Evolutionary conservation across 139 green algal species (phyloP), one percentile per base, ranked within the genome.

Genomic region (Tetraselmis striata): DNA sequence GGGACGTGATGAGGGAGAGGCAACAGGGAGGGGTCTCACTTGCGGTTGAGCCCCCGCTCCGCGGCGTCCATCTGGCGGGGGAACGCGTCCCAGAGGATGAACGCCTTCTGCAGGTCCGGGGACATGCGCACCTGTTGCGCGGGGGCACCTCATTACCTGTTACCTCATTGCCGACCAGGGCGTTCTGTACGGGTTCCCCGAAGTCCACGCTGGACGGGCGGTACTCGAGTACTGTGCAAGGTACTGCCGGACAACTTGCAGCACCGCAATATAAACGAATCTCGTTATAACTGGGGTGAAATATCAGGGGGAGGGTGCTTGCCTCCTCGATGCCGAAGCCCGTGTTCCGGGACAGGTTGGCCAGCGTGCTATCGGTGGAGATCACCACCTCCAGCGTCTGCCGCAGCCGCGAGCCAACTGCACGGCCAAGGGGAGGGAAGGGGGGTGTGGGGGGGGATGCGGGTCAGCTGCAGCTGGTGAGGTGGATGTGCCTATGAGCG

Each of bases 81-180:
- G 23, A 82, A 81, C 0, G 59, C 85, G 76, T 90, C 85, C 89
- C 89, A 92, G 29, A 88, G 82, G 0, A 92, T 81, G 59, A 86
- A 92, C 23, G 89, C 89, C 59, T 88, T 92, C 22, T 86, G 32
- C 74, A 88, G 82, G 82, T 92, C 89, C 11, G 89, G 87, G 28
- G 89, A 89, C 85, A 90, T 90, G 0, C 89, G 81, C 0, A 92
- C 80, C 30, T 92, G 80, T 78, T 77, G 32, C 29, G 45, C 45
- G 11, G 45, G 45, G 45, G 45, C 18, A n/a, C n/a, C n/a, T n/a
- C n/a, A n/a, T n/a, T n/a, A n/a, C n/a, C n/a, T n/a, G n/a, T n/a
- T n/a, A n/a, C n/a, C n/a, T n/a, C n/a, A n/a, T n/a, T n/a, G n/a
- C n/a, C n/a, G n/a, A n/a, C 45, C 45, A 67, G 18, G 18, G 45